phyloP scores from a whole-genome alignment of 1,284 basidiomycete species.

The Rhodotorula glutinis region DNA sequence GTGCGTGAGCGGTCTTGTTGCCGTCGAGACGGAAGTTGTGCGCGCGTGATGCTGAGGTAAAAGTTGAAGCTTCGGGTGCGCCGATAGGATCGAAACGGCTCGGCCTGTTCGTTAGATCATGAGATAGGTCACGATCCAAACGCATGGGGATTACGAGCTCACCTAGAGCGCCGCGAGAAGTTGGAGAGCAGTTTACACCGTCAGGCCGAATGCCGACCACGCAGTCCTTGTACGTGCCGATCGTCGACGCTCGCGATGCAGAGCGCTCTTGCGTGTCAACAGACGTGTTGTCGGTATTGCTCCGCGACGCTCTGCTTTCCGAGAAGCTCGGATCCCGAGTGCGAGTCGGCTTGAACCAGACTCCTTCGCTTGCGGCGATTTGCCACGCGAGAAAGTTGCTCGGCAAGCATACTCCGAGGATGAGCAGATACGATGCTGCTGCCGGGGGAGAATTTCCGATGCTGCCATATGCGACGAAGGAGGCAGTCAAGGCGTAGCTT shows the following conservation, averaged over 20 bases:
- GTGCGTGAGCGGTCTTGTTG: slow-evolving; percentile 18
- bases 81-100: slow-evolving; percentile 28
- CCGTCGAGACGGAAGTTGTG: slow-evolving; percentile 7
- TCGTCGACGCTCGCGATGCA: slow-evolving; percentile 7
- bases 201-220: slow-evolving; percentile 17
- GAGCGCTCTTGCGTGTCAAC: background rate
- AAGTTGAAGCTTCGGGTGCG: slow-evolving; percentile 31
- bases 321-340: no score
- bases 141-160: background rate
- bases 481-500: slow-evolving; percentile 35
- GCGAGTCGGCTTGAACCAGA: slow-evolving; percentile 22
- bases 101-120: slow-evolving; percentile 15
- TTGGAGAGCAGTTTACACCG: slow-evolving; percentile 10
- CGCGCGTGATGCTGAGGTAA: slow-evolving; percentile 8
- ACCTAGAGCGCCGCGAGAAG: slow-evolving; percentile 17
- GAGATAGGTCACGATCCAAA: no score
- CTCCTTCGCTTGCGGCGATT: slow-evolving; percentile 25
- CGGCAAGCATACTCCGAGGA: slow-evolving; percentile 26
- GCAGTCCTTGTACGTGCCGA: background rate
- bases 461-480: slow-evolving; percentile 21
- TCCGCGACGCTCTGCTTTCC: no score
- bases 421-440: slow-evolving; percentile 12
- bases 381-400: slow-evolving; percentile 27
- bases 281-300: no score
- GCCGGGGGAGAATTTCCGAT: background rate